A percentile compares a stretch with the other conserved stretches of the same genome.
These are phyloP conservation scores for Marsdenia floribunda DNA, from an alignment of 257 asterid species.

Conservation along the genomic window DNA sequence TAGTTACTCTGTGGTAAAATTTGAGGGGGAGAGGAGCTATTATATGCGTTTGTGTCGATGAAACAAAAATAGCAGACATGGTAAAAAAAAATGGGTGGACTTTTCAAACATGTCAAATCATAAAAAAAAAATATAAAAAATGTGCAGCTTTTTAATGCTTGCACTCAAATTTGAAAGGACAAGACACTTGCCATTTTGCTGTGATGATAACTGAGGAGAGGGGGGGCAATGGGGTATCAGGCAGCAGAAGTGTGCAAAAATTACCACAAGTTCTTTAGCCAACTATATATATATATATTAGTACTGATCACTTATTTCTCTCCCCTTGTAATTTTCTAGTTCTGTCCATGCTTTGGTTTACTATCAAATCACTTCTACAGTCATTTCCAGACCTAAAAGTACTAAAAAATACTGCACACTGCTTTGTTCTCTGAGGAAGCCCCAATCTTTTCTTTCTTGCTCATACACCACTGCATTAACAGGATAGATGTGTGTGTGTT, in stretches of 20 bases:
- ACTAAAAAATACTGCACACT: constrained; percentile 4
- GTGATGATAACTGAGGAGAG: constrained; percentile 7
- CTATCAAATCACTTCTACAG: constrained; percentile 19
- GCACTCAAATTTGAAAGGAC: constrained; percentile 29
- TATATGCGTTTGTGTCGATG: not conserved
- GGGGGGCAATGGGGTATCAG: not conserved
- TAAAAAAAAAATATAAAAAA: not conserved
- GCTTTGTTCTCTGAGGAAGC: not conserved
- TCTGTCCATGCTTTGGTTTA: constrained; percentile 14
- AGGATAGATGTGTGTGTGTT: not conserved
- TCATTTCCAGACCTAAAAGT: constrained; percentile 1
- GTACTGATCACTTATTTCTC: not conserved
- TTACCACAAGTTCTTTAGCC: not conserved
- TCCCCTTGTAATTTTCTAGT: constrained; percentile 6
- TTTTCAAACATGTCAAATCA: constrained; percentile 23
- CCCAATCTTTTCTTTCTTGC: not conserved
- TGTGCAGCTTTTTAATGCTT: constrained; percentile 25
- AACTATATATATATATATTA: not conserved
- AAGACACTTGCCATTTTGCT: constrained; percentile 18
- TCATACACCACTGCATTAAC: not conserved
- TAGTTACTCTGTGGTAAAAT: not conserved
- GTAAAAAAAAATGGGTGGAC: constrained; percentile 2
- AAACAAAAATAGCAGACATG: constrained; percentile 8
- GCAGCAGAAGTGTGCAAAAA: constrained; percentile 4
- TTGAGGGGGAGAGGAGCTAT: not conserved